Evolutionary conservation across 176 grass and related monocot genomes (phyloP).

Genomic region (Ampelocalamus luodianensis): DNA sequence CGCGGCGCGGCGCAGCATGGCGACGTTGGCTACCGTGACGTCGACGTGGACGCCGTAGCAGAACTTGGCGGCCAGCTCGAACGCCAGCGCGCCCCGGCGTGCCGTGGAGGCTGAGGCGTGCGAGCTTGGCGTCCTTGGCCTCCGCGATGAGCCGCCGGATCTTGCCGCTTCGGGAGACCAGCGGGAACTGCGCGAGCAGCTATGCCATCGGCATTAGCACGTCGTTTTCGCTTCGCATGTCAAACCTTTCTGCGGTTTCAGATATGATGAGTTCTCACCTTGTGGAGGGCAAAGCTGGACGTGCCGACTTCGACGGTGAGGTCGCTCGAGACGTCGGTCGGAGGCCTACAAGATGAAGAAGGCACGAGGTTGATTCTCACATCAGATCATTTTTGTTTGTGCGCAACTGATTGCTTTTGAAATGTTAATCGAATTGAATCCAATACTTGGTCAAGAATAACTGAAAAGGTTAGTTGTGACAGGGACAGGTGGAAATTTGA

Average conservation of each 20-base stretch:
- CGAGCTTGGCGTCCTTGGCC: slow-evolving; percentile 72
- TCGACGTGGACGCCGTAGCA: slow-evolving; percentile 89
- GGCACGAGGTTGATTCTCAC: neutral
- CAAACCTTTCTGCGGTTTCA: neutral
- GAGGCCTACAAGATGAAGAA: slow-evolving; percentile 64
- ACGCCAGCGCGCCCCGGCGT: slow-evolving; percentile 68
- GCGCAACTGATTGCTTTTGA: neutral
- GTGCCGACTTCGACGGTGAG: slow-evolving; percentile 88
- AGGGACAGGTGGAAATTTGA: neutral
- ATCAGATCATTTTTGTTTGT: neutral
- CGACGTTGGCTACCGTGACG: slow-evolving; percentile 67
- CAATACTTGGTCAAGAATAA: neutral
- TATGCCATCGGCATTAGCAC: slow-evolving; percentile 59
- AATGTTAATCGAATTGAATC: neutral
- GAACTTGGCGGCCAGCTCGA: slow-evolving; percentile 89
- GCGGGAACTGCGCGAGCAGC: slow-evolving; percentile 84
- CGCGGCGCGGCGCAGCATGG: slow-evolving; percentile 72
- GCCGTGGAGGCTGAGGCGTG: slow-evolving; percentile 66
- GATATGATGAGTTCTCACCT: slow-evolving; percentile 55
- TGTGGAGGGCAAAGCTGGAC: slow-evolving; percentile 93
- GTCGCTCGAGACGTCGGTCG: slow-evolving; percentile 93
- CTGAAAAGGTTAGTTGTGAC: neutral
- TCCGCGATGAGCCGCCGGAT: slow-evolving; percentile 76
- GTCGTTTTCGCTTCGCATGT: neutral
- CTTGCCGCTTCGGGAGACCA: slow-evolving; percentile 89